A percentile compares a stretch with the other conserved stretches of the same genome.
Conservation (phyloP, 352 stramenopile species). For the Blastocystis hominis region DNA sequence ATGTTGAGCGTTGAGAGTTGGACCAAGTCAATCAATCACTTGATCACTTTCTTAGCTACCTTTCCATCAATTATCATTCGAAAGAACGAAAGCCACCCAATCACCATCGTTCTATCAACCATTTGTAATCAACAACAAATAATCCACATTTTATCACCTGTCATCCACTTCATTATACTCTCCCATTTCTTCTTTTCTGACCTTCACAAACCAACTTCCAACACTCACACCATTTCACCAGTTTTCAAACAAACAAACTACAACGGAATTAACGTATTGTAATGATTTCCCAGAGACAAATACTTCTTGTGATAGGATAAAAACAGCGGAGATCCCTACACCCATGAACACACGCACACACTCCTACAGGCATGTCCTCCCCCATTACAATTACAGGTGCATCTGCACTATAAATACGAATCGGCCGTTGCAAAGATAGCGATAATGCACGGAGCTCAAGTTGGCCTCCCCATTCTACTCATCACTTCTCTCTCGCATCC, state of each 20-base stretch:
- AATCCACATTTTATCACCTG: no score
- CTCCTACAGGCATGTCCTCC: neutral
- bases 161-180: no score
- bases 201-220: no score
- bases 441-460: neutral
- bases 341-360: neutral
- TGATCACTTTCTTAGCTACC: no score
- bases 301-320: conserved; percentile 53
- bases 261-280: conserved; percentile 6
- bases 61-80: no score
- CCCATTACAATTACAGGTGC: conserved; percentile 1
- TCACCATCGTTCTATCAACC: no score
- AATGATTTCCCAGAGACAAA: conserved; percentile 35
- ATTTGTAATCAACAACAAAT: no score
- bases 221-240: neutral
- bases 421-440: neutral
- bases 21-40: no score
- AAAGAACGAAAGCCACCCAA: no score
- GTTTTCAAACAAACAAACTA: neutral
- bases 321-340: neutral
- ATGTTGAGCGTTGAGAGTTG: no score
- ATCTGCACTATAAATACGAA: conserved; percentile 42
- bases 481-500: neutral
- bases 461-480: conserved; percentile 47
- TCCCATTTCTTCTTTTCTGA: no score